Evolutionary conservation across 83 land plant species (phyloP), one percentile per base, ranked within the genome.

Genomic region (Isoetes engelmannii): DNA sequence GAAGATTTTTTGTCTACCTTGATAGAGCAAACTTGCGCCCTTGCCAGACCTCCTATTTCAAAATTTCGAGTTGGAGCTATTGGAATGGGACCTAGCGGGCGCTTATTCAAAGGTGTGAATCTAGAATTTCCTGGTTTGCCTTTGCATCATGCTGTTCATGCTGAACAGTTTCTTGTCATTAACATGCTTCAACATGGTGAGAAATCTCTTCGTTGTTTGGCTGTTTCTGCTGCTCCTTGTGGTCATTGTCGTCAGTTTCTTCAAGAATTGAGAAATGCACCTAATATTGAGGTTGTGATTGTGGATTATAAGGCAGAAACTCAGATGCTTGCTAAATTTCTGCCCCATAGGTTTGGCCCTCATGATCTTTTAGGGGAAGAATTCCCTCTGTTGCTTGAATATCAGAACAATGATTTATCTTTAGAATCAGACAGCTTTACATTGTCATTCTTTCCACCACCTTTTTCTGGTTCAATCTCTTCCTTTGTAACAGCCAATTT

Each of bases 181-280:
- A 91, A 88, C 74, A 85, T 87, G 65, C 75, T 85, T 67, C 79
- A 83, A 69, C 74, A 84, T 67, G 79, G 84, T 47, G 88, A 84
- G 77, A 44, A 63, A 55, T 60, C 47, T 41, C 72, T 95, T 73
- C 44, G 45, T 9, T 68, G 67, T 70, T 57, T 95, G 64, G 99
- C 96, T 59, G 99, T 95, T 67, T 95, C 99, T 53, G 79, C 87
- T 65, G 82, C 86, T 61, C 99, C 99, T 19, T 95, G 99, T 75
- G 99, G 99, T 67, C 99, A 95, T 74, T 95, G 99, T 83, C 82
- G 99, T 74, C 99, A 95, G 73, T 95, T 95, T 74, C 78, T 95
- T 47, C 99, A 95, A 73, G 99, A 95, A 66, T 12, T 95, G 71
- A 79, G 89, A 37, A 70, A 53, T 65, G 84, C 88, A 12, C 41